Evolutionary conservation across 2,329 filamentous ascomycete genomes (phyloP).

Genomic region (Uncinocarpus reesii): DNA sequence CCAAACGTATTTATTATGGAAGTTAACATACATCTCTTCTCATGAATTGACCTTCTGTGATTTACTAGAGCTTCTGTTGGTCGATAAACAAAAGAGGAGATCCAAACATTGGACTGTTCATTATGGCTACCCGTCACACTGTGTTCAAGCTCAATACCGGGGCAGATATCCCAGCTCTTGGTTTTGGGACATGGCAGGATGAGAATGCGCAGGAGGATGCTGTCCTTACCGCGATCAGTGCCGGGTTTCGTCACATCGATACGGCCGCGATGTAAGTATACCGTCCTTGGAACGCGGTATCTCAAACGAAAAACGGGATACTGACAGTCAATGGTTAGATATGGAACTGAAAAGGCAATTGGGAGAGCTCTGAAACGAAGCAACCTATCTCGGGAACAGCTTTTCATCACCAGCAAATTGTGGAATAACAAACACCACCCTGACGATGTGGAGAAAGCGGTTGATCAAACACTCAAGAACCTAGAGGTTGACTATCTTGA

Average conservation of each 20-base stretch:
- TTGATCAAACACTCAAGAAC: constrained; percentile 51
- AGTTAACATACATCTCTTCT: not conserved
- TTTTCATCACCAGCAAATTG: constrained; percentile 59
- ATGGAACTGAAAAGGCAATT: constrained; percentile 56
- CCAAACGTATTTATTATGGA: not conserved
- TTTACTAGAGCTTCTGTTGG: too few relatives aligned
- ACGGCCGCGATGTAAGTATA: constrained; percentile 36
- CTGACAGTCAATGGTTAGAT: constrained; percentile 28
- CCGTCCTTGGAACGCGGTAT: not conserved
- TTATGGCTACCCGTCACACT: constrained; percentile 22
- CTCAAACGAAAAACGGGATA: not conserved
- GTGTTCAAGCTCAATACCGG: constrained; percentile 41
- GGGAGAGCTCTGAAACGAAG: constrained; percentile 54
- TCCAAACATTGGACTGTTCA: too few relatives aligned
- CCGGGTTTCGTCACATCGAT: constrained; percentile 48
- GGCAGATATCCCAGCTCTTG: constrained; percentile 39
- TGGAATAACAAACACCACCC: constrained; percentile 56
- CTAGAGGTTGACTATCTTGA: constrained; percentile 58
- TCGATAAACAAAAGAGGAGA: too few relatives aligned
- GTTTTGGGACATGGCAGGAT: constrained; percentile 48
- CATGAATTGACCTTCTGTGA: too few relatives aligned
- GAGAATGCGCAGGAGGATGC: constrained; percentile 38
- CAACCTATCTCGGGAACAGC: constrained; percentile 52
- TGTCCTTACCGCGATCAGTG: constrained; percentile 40
- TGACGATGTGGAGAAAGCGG: constrained; percentile 52